Percentiles rank a stretch among this genome's conserved stretches.
These are phyloP conservation scores for Canariomyces notabilis DNA, from an alignment of 2,329 filamentous ascomycete genomes.

Conservation along the genomic window DNA sequence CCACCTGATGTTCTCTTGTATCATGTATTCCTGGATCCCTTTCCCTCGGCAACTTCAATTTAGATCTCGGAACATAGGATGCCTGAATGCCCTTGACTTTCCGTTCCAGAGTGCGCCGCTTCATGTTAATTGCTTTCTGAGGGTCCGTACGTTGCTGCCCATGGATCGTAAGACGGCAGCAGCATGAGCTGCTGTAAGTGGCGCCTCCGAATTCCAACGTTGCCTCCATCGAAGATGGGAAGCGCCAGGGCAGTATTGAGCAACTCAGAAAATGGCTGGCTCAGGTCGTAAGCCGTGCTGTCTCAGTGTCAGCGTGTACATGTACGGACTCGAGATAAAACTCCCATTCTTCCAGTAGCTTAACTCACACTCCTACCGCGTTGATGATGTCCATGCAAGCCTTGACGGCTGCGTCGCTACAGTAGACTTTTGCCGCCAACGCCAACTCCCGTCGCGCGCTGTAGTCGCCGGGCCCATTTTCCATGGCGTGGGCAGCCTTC, in stretches of 20 bases:
- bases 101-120: too few species aligned
- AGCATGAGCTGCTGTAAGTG: constrained; percentile 43
- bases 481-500: constrained; percentile 44
- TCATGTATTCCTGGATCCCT: too few species aligned
- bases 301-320: constrained; percentile 10
- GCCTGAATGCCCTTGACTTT: background rate
- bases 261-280: constrained; percentile 39
- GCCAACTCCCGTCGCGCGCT: constrained; percentile 40
- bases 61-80: background rate
- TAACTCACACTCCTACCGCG: constrained; percentile 44
- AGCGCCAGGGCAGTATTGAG: constrained; percentile 42
- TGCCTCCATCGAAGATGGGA: constrained; percentile 50
- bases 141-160: constrained; percentile 33
- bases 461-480: constrained; percentile 38
- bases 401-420: constrained; percentile 45
- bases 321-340: too few species aligned
- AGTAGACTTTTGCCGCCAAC: constrained; percentile 47
- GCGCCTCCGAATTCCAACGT: constrained; percentile 47
- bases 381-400: constrained; percentile 46
- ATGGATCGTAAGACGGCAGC: constrained; percentile 41
- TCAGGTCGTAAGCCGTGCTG: constrained; percentile 37
- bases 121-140: constrained; percentile 1
- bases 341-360: background rate
- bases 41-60: background rate
- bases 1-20: too few species aligned